These are phyloP conservation scores for Gorgonomyces haynaldii DNA, from an alignment of 192 early-diverging fungal species.

Conservation along the genomic window DNA sequence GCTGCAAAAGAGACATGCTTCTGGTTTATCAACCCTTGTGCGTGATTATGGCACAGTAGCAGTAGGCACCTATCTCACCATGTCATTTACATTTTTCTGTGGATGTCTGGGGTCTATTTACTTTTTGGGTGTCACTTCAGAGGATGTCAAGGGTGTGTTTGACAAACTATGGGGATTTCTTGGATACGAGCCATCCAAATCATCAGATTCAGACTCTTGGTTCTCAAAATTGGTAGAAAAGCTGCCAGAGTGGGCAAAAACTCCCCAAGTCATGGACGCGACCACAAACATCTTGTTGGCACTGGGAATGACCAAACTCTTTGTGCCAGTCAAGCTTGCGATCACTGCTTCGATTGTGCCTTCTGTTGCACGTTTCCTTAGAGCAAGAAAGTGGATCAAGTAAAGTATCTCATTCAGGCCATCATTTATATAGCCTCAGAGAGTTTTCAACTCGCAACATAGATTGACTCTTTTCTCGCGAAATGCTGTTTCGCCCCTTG, in stretches of 20 bases:
- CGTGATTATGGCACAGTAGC: constrained; percentile 40
- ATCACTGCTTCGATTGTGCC: constrained; percentile 28
- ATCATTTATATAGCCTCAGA: too few relatives aligned
- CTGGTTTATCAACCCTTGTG: too few relatives aligned
- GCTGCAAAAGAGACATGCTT: too few relatives aligned
- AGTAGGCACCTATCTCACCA: constrained; percentile 24
- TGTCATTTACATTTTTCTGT: constrained; percentile 26
- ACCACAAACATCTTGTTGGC: constrained; percentile 33
- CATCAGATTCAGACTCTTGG: not conserved
- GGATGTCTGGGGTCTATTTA: constrained; percentile 26
- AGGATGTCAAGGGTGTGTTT: constrained; percentile 4
- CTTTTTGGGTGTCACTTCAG: constrained; percentile 22
- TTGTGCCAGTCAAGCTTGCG: constrained; percentile 34
- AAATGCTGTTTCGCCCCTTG: too few relatives aligned
- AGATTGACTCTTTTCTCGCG: too few relatives aligned
- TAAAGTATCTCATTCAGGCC: too few relatives aligned
- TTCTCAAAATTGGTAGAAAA: constrained; percentile 11
- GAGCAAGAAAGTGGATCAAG: constrained; percentile 22
- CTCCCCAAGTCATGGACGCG: constrained; percentile 14
- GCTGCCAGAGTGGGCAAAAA: constrained; percentile 22
- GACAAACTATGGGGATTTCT: not conserved
- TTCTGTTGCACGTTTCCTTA: constrained; percentile 22
- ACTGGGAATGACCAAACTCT: constrained; percentile 45
- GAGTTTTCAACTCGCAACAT: too few relatives aligned
- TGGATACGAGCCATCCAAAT: constrained; percentile 1